Evolutionary conservation across 352 stramenopile species (phyloP), one percentile per base, ranked within the genome.

Genomic region (Phytopythium kandeliae): DNA sequence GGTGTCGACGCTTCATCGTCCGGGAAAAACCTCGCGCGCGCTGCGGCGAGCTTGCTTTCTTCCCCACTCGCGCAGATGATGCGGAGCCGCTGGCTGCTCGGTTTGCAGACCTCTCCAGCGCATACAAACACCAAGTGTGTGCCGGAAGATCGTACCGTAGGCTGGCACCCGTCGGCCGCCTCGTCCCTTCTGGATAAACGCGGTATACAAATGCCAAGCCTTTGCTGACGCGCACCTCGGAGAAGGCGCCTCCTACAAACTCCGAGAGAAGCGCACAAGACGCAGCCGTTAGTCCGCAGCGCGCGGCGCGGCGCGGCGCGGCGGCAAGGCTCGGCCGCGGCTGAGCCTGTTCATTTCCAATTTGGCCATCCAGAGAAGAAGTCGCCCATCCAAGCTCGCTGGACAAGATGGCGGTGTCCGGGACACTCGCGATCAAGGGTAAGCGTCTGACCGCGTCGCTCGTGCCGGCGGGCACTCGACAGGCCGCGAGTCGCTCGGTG

Each of bases 381-480:
- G 59, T 69, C 64, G 45, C 41, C 36, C 55, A 49, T 35, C 28
- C 25, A 21, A 28, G 43, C 22, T 50, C n/a, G 48, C 43, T 49
- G 59, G 60, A 48, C 54, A 59, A 50, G 55, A 80, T 77, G 69
- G 58, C 51, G 36, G 61, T 72, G 58, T 72, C 69, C 13, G 67
- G 64, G 50, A 74, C 67, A 66, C 62, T 80, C 25, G 48, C 67
- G 45, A 65, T 77, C 22, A 65, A 42, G 33, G 69, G 67, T 80
- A 50, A n/a, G n/a, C n/a, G n/a, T n/a, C n/a, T n/a, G n/a, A n/a
- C n/a, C n/a, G n/a, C n/a, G n/a, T n/a, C n/a, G n/a, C n/a, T n/a
- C n/a, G n/a, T n/a, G n/a, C n/a, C n/a, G n/a, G n/a, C n/a, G n/a
- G n/a, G n/a, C n/a, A n/a, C n/a, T n/a, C n/a, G n/a, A n/a, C n/a